A percentile compares a stretch with the other conserved stretches of the same genome.
These are phyloP conservation scores for Argentina anserina DNA, from an alignment of 306 rosid species.

Conservation along the genomic window DNA sequence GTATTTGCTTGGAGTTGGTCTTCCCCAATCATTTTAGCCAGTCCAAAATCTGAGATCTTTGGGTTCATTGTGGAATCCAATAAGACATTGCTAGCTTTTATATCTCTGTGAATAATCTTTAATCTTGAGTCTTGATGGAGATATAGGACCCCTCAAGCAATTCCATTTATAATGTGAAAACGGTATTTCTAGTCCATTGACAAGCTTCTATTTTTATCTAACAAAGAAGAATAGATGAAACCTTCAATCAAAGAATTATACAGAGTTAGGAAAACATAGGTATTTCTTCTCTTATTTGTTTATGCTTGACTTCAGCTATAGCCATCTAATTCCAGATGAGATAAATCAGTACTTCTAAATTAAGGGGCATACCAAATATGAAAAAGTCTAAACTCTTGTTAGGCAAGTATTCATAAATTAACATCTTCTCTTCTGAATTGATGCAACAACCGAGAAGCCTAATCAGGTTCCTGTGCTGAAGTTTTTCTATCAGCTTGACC, in stretches of 20 bases:
- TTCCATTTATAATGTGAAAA: slow-evolving; percentile 40
- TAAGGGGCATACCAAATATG: slow-evolving; percentile 44
- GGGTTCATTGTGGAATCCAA: slow-evolving; percentile 50
- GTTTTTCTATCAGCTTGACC: slow-evolving; percentile 59
- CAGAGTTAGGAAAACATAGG: background rate
- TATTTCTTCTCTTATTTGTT: background rate
- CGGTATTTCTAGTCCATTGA: slow-evolving; percentile 45
- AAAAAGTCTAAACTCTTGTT: slow-evolving; percentile 54
- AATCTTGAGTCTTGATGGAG: slow-evolving; percentile 71
- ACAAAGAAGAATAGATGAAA: background rate
- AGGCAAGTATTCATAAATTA: slow-evolving; percentile 65
- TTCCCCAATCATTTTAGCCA: slow-evolving; percentile 65
- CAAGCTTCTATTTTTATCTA: slow-evolving; percentile 34
- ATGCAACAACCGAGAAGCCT: slow-evolving; percentile 59
- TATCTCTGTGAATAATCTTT: slow-evolving; percentile 57
- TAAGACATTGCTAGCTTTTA: slow-evolving; percentile 65
- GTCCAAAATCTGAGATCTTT: slow-evolving; percentile 71
- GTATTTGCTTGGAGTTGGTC: slow-evolving; percentile 61
- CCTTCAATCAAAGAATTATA: background rate
- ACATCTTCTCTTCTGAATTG: slow-evolving; percentile 54
- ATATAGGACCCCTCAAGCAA: slow-evolving; percentile 59
- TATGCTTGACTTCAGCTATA: background rate
- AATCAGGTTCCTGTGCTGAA: slow-evolving; percentile 69
- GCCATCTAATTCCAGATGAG: no score
- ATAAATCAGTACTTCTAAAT: no score